These are phyloP conservation scores for Suillus weaverae DNA, from an alignment of 768 basidiomycete species.

Conservation along the genomic window DNA sequence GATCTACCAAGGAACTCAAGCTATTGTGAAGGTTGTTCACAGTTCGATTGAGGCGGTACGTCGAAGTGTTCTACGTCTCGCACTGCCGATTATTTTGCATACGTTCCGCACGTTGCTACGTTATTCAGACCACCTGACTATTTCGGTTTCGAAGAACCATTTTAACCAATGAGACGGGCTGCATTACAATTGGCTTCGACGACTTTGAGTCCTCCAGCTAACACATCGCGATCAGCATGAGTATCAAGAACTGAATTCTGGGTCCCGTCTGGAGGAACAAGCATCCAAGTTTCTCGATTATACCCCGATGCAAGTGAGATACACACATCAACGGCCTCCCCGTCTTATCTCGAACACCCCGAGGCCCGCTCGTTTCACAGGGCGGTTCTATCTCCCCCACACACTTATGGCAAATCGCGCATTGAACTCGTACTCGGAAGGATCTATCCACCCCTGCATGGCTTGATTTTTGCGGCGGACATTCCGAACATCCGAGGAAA, in stretches of 20 bases:
- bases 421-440: background rate
- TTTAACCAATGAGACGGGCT: background rate
- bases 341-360: background rate
- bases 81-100: background rate
- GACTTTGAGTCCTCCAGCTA: background rate
- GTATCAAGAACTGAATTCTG: background rate
- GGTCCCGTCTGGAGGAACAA: background rate
- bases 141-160: background rate
- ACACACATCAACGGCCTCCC: background rate
- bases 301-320: background rate
- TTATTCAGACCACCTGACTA: background rate
- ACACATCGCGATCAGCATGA: background rate
- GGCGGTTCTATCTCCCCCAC: background rate
- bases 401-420: background rate
- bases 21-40: background rate
- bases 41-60: background rate
- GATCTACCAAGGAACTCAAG: background rate
- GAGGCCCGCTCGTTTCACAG: too few relatives aligned
- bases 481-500: conserved; percentile 4
- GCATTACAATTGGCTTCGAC: background rate
- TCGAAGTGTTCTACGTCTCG: background rate
- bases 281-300: background rate
- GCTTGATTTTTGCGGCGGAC: background rate
- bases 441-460: background rate
- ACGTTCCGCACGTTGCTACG: background rate